Base-by-base conservation (phyloP, 345 rosid species). In the Euphorbia pulcherrima region DNA sequence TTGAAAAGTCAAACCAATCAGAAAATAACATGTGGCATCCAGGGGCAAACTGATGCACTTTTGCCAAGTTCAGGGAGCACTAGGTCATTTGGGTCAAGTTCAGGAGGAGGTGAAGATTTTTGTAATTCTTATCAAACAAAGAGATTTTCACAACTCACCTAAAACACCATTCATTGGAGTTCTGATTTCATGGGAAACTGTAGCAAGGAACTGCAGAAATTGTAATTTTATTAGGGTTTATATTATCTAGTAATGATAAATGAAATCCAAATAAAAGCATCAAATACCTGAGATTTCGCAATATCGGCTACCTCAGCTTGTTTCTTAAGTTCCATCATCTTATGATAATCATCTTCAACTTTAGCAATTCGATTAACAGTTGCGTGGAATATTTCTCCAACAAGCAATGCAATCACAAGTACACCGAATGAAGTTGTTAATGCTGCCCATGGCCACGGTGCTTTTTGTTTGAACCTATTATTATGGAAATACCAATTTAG, bases 141-240 rank as follows among this genome's bases (percentile, higher is more conserved):
- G 18, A 7, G 9, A 62, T 33, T 63, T 57, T 66, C 40, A 35
- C 64, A 68, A 78, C 96, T 85, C 75, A 90, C 98, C 98, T 66
- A 93, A 83, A 77, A 93, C 97, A 74, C 98, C 98, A 74, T 93
- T 93, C 97, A 93, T 90, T 41, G 97, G 98, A 74, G 98, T 93
- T 78, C 98, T 82, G 77, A 93, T 93, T 86, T 93, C 98, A 69
- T 93, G 98, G 54, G 98, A 93, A 76, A 93, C 97, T 8, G 98
- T 93, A 68, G 98, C 98, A 75, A 93, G 98, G 78, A 93, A 93
- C 98, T 93, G 81, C 81, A 85, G 18, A 46, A 71, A 33, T 66
- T 18, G 37, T 62, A 57, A 64, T 41, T 67, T 65, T 57, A 65
- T 69, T 33, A 75, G 74, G 62, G 64, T 23, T 27, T 23, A 26